Percentiles rank a stretch among this genome's conserved stretches.
phyloP scores from a whole-genome alignment of 257 asterid genomes.

The Solanum raphanifolium region DNA sequence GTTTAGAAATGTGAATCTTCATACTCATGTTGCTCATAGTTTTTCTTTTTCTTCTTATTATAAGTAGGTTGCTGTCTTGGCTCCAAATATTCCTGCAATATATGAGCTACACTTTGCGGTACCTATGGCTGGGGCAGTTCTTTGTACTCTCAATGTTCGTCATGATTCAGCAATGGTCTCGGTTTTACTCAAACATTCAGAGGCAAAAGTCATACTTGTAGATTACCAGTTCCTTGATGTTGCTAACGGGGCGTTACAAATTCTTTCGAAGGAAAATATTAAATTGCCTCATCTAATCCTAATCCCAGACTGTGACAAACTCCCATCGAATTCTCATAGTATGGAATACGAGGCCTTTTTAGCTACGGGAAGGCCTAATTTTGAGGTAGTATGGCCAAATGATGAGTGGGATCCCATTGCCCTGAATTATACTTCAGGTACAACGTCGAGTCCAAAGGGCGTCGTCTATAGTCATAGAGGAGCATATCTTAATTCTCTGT shows the following conservation, averaged over 20 bases:
- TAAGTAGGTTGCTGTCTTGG: not conserved
- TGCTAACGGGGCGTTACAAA: not conserved
- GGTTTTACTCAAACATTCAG: not conserved
- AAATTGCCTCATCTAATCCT: not conserved
- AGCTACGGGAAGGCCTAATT: not conserved
- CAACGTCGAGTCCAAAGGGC: conserved; percentile 3
- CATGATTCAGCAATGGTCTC: not conserved
- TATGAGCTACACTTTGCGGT: not conserved
- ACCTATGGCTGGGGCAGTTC: not conserved
- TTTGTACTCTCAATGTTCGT: not conserved
- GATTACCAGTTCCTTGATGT: not conserved
- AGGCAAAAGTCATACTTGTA: not conserved
- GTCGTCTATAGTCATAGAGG: not conserved
- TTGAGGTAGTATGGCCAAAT: not conserved
- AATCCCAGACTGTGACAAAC: not conserved
- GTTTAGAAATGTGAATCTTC: not conserved
- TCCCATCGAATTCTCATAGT: not conserved
- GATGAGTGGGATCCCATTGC: conserved; percentile 1
- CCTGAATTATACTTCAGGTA: conserved; percentile 7
- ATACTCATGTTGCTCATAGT: not conserved
- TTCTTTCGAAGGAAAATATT: not conserved
- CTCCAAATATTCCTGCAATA: not conserved
- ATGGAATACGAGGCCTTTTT: not conserved
- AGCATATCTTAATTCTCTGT: not conserved
- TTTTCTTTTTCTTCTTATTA: not conserved